phyloP scores from a whole-genome alignment of 305 asterid genomes.

The Rubia balearica region DNA sequence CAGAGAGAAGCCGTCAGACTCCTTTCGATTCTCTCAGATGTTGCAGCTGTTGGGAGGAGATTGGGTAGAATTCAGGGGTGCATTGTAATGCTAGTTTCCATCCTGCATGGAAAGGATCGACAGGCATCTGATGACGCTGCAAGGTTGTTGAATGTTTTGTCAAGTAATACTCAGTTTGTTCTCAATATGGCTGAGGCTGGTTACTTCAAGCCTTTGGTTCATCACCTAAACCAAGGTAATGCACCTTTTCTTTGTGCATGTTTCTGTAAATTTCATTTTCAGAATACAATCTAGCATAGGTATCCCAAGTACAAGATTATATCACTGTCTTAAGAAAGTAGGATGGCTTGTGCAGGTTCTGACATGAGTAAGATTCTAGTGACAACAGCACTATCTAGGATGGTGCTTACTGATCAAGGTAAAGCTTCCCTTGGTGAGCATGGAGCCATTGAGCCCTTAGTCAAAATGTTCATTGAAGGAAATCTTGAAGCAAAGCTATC shows the following conservation, averaged over 20 bases:
- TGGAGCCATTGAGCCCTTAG: slow-evolving; percentile 66
- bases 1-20: slow-evolving; percentile 71
- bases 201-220: slow-evolving; percentile 72
- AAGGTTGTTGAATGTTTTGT: slow-evolving; percentile 45
- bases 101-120: slow-evolving; percentile 49
- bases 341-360: slow-evolving; percentile 47
- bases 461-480: slow-evolving; percentile 65
- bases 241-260: background rate
- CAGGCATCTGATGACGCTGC: slow-evolving; percentile 53
- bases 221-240: slow-evolving; percentile 60
- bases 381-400: slow-evolving; percentile 81
- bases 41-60: slow-evolving; percentile 41
- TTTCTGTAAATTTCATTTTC: background rate
- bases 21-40: slow-evolving; percentile 37
- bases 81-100: slow-evolving; percentile 66
- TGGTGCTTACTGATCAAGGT: slow-evolving; percentile 65
- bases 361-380: slow-evolving; percentile 80
- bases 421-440: slow-evolving; percentile 56
- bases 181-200: slow-evolving; percentile 97
- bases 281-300: no score
- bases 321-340: background rate
- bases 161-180: slow-evolving; percentile 69
- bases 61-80: slow-evolving; percentile 72
- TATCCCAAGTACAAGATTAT: background rate
- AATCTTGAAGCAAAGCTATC: slow-evolving; percentile 76